Conservation (phyloP, 2,329 filamentous ascomycete genomes). For the Trichoderma atroviride region DNA sequence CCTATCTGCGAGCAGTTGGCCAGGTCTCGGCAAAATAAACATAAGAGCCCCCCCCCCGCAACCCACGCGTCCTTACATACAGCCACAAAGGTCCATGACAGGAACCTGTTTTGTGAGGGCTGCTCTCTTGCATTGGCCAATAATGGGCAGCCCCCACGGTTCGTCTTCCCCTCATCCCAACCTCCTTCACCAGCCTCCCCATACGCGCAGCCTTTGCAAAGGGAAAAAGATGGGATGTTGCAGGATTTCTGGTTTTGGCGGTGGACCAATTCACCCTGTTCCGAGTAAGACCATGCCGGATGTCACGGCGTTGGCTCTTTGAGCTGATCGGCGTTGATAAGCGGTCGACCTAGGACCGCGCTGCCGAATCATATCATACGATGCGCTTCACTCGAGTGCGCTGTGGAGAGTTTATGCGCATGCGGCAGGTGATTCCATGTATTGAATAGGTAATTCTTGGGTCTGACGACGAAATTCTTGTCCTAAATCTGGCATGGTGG, state of each 20-base stretch:
- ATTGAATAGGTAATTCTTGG: neutral
- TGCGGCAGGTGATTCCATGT: neutral
- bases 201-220: conserved; percentile 7
- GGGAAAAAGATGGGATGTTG: conserved; percentile 11
- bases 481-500: neutral
- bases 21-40: conserved; percentile 10
- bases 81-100: conserved; percentile 7
- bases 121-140: conserved; percentile 25
- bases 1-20: neutral
- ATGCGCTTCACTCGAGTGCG: neutral
- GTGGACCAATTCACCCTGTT: neutral
- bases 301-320: conserved; percentile 12
- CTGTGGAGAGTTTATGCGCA: conserved; percentile 9
- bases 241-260: conserved; percentile 3
- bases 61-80: conserved; percentile 18
- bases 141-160: conserved; percentile 16
- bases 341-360: conserved; percentile 12
- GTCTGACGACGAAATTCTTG: neutral
- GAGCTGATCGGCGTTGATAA: conserved; percentile 17
- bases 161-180: conserved; percentile 13
- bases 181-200: conserved; percentile 28
- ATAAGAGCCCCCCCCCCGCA: neutral
- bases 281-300: conserved; percentile 12
- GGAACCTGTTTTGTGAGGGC: neutral
- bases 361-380: conserved; percentile 21